phyloP scores from a whole-genome alignment of 2,329 filamentous ascomycete species.

The Alternaria postmessia region DNA sequence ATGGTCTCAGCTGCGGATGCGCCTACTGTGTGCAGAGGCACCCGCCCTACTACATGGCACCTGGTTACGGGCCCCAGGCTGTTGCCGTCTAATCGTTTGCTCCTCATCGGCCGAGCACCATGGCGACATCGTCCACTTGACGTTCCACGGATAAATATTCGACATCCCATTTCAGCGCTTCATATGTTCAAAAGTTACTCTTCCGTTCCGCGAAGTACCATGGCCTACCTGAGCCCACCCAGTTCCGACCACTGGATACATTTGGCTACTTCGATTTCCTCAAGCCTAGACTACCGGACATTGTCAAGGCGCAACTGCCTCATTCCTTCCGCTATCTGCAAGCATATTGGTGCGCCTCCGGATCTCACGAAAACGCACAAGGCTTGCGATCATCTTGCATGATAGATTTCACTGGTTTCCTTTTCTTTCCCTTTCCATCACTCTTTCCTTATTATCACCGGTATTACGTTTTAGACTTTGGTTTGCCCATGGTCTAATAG shows the following conservation, averaged over 20 bases:
- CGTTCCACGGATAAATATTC: conserved; percentile 36
- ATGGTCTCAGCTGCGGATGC: conserved; percentile 49
- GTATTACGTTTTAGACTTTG: conserved; percentile 43
- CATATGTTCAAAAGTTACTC: conserved; percentile 45
- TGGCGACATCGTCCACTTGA: conserved; percentile 6
- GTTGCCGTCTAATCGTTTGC: conserved; percentile 40
- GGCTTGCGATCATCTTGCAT: conserved; percentile 50
- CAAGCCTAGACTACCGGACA: conserved; percentile 31
- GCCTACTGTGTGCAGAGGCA: conserved; percentile 50
- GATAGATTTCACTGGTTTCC: conserved; percentile 46
- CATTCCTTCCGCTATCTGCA: conserved; percentile 48
- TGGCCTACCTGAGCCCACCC: conserved; percentile 23
- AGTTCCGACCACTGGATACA: conserved; percentile 28
- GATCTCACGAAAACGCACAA: conserved; percentile 50
- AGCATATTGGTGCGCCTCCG: conserved; percentile 45
- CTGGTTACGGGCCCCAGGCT: conserved; percentile 50
- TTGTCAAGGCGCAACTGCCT: conserved; percentile 28
- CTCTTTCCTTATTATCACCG: conserved; percentile 36
- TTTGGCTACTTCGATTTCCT: conserved; percentile 28
- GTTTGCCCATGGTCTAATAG: conserved; percentile 36
- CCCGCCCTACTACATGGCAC: conserved; percentile 50
- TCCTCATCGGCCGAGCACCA: background rate
- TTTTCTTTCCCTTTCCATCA: conserved; percentile 30
- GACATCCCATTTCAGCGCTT: conserved; percentile 40
- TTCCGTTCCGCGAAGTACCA: conserved; percentile 29